Base-by-base conservation (phyloP, 345 rosid species). In the Carallia pectinifolia region DNA sequence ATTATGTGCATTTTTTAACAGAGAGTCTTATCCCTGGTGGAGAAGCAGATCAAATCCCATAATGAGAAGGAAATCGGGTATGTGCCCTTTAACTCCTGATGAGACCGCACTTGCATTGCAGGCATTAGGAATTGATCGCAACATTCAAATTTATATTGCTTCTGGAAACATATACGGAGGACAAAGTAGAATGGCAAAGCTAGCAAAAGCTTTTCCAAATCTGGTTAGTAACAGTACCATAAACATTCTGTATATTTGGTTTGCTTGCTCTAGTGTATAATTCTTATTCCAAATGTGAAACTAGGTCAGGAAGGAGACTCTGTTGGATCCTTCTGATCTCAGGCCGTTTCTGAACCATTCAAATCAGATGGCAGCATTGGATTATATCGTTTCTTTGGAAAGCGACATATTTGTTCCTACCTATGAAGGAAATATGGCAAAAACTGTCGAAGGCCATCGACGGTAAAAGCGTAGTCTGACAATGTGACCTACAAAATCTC, bases 291-390 rank as follows among this genome's bases (percentile, higher is more conserved):
- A 36, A 17, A 19, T 5, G 30, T 23, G 40, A 33, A 48, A 48
- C 30, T 44, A 58, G 72, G 65, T 59, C 55, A 40, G 33, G 65
- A 60, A 69, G 40, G 72, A 69, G 30, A 60, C 31, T 6, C 36
- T 69, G 23, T 44, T 69, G 27, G 55, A 31, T 12, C 44, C 63
- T 13, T 69, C 72, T 7, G 47, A 59, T 30, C 38, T 69, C 19
- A 48, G 31, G 19, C 56, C 56, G 8, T 69, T 69, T 19, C 23
- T 2, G 10, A 59, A 59, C 72, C 64, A 69, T 9, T 69, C 56
- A 4, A 38, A 39, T 38, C 72, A 69, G 56, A 69, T 69, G 72
- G 56, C 72, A 19, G 72, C 72, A 2, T 19, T 69, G 55, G 72
- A 69, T 29, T 69, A 69, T 36, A 18, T 39, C 4, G 72, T 69